Evolutionary conservation across 202 grass and related monocot genomes (phyloP).

Genomic region (Elaeis oleifera): DNA sequence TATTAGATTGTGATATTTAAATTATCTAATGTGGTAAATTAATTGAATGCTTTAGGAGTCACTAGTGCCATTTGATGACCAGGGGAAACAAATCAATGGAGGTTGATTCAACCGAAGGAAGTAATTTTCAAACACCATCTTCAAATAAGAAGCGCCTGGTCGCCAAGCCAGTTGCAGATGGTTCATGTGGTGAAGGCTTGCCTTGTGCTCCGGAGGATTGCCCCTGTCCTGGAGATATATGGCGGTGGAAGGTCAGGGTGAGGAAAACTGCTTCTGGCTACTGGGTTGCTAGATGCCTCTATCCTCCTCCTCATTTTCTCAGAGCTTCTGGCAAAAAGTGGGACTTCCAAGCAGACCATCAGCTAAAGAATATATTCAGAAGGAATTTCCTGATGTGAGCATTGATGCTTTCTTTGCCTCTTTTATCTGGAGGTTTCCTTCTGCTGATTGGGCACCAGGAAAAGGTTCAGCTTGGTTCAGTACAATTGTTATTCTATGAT

Average conservation of each 20-base stretch:
- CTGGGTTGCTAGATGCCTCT: constrained; percentile 31
- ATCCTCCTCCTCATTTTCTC: constrained; percentile 46
- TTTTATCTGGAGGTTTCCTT: constrained; percentile 84
- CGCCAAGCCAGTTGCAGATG: constrained; percentile 46
- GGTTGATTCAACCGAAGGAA: constrained; percentile 41
- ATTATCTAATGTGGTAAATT: no score
- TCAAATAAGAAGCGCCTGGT: constrained; percentile 24
- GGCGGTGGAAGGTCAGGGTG: constrained; percentile 74
- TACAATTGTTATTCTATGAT: no score
- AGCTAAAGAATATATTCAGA: constrained; percentile 65
- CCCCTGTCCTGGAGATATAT: constrained; percentile 65
- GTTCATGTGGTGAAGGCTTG: constrained; percentile 63
- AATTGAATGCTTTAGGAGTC: no score
- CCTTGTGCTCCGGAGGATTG: constrained; percentile 96
- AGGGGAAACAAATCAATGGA: constrained; percentile 25
- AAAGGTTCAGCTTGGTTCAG: constrained; percentile 28
- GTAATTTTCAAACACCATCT: constrained; percentile 4
- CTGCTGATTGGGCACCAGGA: constrained; percentile 11
- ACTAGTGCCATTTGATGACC: neutral
- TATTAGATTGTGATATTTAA: no score
- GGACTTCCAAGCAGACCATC: constrained; percentile 61
- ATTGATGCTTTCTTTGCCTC: constrained; percentile 59
- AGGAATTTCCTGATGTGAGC: constrained; percentile 51
- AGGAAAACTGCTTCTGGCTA: constrained; percentile 38
- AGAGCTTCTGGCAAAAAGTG: constrained; percentile 39